phyloP scores from a whole-genome alignment of 148 eudicot genomes.

The Fagopyrum esculentum region DNA sequence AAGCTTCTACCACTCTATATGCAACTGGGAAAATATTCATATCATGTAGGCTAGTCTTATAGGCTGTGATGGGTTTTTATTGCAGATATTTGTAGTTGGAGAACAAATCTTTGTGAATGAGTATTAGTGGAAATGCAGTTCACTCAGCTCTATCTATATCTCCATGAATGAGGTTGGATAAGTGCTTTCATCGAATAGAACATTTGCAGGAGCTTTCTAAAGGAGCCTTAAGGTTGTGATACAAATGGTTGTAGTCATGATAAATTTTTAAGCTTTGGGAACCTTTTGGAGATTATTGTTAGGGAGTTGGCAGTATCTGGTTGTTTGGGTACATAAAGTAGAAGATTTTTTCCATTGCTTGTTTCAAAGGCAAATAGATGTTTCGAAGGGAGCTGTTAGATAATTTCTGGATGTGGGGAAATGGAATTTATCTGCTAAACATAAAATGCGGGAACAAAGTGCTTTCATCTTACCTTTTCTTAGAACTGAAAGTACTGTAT shows the following conservation, averaged over 20 bases:
- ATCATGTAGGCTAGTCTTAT: no score
- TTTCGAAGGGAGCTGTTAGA: background rate
- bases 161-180: no score
- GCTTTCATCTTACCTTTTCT: background rate
- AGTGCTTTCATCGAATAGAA: no score
- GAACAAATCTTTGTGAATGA: no score
- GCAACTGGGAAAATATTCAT: no score
- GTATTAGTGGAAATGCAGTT: no score
- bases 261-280: background rate
- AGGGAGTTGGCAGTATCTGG: background rate
- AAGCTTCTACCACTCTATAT: no score
- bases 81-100: no score
- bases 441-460: background rate
- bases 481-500: background rate
- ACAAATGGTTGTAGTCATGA: background rate
- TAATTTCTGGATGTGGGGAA: background rate
- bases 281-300: background rate
- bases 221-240: background rate
- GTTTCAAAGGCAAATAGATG: background rate
- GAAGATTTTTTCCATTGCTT: background rate
- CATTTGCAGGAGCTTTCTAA: no score
- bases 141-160: no score
- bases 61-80: no score
- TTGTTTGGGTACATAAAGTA: background rate
- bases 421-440: background rate